Evolutionary conservation across 2,329 filamentous ascomycete genomes (phyloP).

Genomic region (Diplodia scrobiculata): DNA sequence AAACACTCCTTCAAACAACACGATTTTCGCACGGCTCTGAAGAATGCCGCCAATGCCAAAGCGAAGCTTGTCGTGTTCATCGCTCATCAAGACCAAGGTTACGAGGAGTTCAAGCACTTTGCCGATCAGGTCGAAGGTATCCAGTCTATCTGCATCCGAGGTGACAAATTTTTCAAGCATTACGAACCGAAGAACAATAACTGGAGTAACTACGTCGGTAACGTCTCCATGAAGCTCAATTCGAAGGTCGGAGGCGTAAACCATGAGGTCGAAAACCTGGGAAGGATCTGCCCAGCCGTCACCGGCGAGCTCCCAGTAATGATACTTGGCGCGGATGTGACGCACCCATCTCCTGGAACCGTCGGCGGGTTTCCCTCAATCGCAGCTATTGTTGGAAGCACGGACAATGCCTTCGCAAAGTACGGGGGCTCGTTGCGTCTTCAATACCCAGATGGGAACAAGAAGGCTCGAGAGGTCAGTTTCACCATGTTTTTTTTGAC

Average conservation of each 20-base stretch:
- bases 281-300: not conserved
- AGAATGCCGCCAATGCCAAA: too few relatives aligned
- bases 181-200: too few relatives aligned
- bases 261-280: not conserved
- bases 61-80: too few relatives aligned
- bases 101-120: too few relatives aligned
- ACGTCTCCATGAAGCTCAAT: conserved; percentile 15
- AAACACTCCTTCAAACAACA: too few relatives aligned
- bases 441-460: conserved; percentile 32
- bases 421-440: conserved; percentile 45
- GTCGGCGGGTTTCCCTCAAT: conserved; percentile 42
- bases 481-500: too few relatives aligned
- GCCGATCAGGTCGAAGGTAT: too few relatives aligned
- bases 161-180: too few relatives aligned
- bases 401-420: conserved; percentile 38
- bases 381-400: conserved; percentile 47
- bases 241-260: not conserved
- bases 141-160: too few relatives aligned
- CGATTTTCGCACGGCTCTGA: too few relatives aligned
- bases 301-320: conserved; percentile 37
- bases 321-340: conserved; percentile 50
- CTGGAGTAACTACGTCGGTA: not conserved
- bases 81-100: too few relatives aligned
- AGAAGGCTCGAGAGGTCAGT: conserved; percentile 27
- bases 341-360: conserved; percentile 41